These are phyloP conservation scores for Phlyctochytrium arcticum DNA, from an alignment of 192 early-diverging fungal species.

Conservation along the genomic window DNA sequence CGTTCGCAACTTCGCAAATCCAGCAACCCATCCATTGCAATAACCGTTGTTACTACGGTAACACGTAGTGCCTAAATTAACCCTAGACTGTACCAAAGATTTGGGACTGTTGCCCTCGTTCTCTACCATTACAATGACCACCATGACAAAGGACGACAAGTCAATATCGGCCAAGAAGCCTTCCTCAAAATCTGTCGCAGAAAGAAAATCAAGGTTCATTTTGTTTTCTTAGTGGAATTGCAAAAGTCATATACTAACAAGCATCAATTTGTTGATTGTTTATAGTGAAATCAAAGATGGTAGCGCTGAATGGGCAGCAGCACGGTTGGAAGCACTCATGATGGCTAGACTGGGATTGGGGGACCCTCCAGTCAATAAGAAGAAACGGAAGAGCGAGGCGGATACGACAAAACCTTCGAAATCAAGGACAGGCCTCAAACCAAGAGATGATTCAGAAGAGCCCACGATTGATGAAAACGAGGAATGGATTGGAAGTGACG, in stretches of 20 bases:
- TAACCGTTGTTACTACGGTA: too few relatives aligned
- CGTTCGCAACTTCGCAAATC: too few relatives aligned
- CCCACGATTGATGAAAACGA: neutral
- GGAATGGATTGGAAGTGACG: neutral
- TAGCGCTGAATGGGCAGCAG: constrained; percentile 17
- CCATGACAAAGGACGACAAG: too few relatives aligned
- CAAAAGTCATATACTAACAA: neutral
- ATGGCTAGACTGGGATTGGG: constrained; percentile 18
- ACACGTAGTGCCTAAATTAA: too few relatives aligned
- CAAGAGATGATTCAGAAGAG: neutral
- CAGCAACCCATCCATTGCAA: too few relatives aligned
- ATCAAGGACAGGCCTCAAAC: too few relatives aligned
- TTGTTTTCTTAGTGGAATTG: neutral
- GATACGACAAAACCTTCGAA: neutral
- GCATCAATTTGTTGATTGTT: neutral
- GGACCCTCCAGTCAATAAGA: neutral
- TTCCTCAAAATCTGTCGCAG: too few relatives aligned
- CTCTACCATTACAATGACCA: too few relatives aligned
- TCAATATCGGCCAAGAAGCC: too few relatives aligned
- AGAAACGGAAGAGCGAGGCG: constrained; percentile 12
- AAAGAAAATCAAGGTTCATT: neutral
- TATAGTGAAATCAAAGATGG: neutral
- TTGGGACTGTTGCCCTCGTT: too few relatives aligned
- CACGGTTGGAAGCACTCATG: constrained; percentile 12
- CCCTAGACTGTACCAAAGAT: too few relatives aligned